Conservation (phyloP, 2,329 filamentous ascomycete genomes). For the Paracorniculantispora psalliotae region DNA sequence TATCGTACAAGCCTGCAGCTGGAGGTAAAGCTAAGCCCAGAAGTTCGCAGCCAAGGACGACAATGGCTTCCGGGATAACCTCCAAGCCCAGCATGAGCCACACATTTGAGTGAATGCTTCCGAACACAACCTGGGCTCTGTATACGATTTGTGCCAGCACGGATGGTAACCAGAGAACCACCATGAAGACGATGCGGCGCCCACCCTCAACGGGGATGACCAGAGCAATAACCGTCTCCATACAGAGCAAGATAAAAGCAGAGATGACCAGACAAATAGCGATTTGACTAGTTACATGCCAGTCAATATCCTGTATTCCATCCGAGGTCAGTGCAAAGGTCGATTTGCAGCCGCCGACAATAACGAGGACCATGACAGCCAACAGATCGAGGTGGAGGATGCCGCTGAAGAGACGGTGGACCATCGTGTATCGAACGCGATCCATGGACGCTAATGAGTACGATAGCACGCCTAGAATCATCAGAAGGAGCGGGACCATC, state of each 20-base stretch:
- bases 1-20: too few relatives aligned
- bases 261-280: constrained; percentile 28
- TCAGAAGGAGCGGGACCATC: constrained; percentile 43
- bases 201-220: constrained; percentile 45
- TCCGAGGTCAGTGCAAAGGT: constrained; percentile 22
- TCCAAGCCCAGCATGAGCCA: constrained; percentile 29
- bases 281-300: constrained; percentile 23
- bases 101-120: constrained; percentile 20
- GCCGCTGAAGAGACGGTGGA: constrained; percentile 26
- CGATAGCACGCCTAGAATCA: constrained; percentile 28
- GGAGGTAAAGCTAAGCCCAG: constrained; percentile 29
- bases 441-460: constrained; percentile 44
- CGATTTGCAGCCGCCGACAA: constrained; percentile 25
- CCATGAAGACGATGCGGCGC: constrained; percentile 46
- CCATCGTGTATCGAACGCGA: constrained; percentile 26
- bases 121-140: constrained; percentile 26
- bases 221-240: constrained; percentile 35
- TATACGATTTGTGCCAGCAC: constrained; percentile 29
- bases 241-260: constrained; percentile 36
- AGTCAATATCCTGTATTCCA: constrained; percentile 22
- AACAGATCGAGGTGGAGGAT: constrained; percentile 39
- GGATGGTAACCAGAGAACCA: constrained; percentile 30
- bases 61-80: constrained; percentile 30
- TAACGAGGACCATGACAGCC: constrained; percentile 32
- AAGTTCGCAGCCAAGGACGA: constrained; percentile 26